Evolutionary conservation across 352 stramenopile species (phyloP).

Genomic region (Blastocystis sp.): DNA sequence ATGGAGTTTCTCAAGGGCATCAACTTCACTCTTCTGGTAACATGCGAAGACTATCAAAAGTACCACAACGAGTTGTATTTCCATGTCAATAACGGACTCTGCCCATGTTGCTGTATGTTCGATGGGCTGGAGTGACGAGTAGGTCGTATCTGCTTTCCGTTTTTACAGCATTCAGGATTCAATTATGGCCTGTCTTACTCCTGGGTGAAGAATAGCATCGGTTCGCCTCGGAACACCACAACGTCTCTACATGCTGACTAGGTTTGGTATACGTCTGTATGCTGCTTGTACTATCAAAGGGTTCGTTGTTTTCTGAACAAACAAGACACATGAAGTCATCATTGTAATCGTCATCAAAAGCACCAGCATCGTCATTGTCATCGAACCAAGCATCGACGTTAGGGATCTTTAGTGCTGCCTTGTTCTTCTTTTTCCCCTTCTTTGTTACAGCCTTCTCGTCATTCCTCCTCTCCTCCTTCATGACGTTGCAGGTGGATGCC

Average conservation of each 20-base stretch:
- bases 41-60: background rate
- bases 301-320: background rate
- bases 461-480: conserved; percentile 60
- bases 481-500: conserved; percentile 26
- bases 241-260: background rate
- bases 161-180: background rate
- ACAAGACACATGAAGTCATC: conserved; percentile 58
- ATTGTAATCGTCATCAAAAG: background rate
- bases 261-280: background rate
- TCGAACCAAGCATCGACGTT: conserved; percentile 28
- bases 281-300: background rate
- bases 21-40: conserved; percentile 7
- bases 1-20: background rate
- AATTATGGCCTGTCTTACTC: background rate
- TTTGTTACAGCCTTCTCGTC: conserved; percentile 43
- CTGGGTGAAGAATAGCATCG: background rate
- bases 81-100: background rate
- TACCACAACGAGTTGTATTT: conserved; percentile 32
- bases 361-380: background rate
- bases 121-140: background rate
- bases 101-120: background rate
- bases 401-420: conserved; percentile 16
- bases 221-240: background rate
- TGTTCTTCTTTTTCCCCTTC: conserved; percentile 61
- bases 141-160: background rate